A percentile compares a stretch with the other conserved stretches of the same genome.
Conservation (phyloP, 2,329 filamentous ascomycete genomes). For the Fonsecaea multimorphosa region DNA sequence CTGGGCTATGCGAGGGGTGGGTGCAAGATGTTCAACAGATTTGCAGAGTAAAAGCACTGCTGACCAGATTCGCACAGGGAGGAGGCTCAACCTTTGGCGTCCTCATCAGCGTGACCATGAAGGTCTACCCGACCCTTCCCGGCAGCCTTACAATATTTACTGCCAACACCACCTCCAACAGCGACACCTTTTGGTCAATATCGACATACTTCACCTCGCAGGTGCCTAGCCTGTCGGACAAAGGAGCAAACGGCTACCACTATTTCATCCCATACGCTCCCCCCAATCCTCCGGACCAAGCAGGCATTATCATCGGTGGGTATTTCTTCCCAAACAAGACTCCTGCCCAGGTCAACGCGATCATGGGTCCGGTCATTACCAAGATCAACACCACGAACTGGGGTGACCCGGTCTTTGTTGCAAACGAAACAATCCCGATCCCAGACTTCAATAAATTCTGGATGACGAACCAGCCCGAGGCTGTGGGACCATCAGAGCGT, state of each 20-base stretch:
- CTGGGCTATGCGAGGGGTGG: constrained; percentile 58
- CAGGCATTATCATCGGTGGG: not conserved
- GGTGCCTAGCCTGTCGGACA: not conserved
- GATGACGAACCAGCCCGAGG: constrained; percentile 3
- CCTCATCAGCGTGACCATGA: constrained; percentile 59
- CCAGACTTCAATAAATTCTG: not conserved
- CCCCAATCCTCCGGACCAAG: not conserved
- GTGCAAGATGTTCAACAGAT: constrained; percentile 34
- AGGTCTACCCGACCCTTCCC: constrained; percentile 47
- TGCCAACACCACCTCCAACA: constrained; percentile 1
- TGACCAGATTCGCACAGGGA: not conserved
- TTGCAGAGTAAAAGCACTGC: not conserved
- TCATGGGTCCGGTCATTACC: not conserved
- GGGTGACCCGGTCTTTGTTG: not conserved
- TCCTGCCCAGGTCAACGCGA: not conserved
- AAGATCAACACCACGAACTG: constrained; percentile 1
- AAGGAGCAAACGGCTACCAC: constrained; percentile 5
- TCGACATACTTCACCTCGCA: not conserved
- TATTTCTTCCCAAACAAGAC: constrained; percentile 1
- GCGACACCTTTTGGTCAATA: constrained; percentile 7
- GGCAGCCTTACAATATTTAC: constrained; percentile 2
- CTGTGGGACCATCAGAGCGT: not conserved
- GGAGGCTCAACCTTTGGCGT: constrained; percentile 55
- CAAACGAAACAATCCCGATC: not conserved
- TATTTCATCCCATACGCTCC: not conserved